These are phyloP conservation scores for Trichoderma sp. DNA, from an alignment of 2,329 filamentous ascomycete species.

Conservation along the genomic window DNA sequence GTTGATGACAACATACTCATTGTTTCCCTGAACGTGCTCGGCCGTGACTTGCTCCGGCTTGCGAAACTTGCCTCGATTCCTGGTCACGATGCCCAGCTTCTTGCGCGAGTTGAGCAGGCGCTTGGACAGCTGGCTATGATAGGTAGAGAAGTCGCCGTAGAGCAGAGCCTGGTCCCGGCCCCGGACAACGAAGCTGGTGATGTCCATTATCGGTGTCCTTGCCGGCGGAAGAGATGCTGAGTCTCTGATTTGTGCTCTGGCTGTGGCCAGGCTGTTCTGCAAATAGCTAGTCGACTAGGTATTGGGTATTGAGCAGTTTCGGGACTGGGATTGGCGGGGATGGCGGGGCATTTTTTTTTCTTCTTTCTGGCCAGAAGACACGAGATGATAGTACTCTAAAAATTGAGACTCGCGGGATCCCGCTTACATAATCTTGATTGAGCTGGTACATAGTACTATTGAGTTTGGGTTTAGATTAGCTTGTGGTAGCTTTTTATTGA, in stretches of 20 bases:
- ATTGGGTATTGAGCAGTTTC: background rate
- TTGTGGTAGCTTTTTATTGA: background rate
- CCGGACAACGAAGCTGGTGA: constrained; percentile 78
- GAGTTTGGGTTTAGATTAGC: background rate
- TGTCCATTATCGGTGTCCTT: constrained; percentile 62
- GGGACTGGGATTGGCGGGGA: constrained; percentile 11
- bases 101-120: constrained; percentile 79
- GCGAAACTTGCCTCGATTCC: constrained; percentile 81
- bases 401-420: background rate
- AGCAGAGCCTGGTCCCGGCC: constrained; percentile 80
- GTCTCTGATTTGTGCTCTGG: background rate
- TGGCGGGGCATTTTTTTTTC: background rate
- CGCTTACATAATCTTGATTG: background rate
- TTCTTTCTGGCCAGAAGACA: background rate
- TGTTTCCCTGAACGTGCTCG: constrained; percentile 69
- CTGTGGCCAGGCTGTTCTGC: constrained; percentile 14
- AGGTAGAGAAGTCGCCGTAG: constrained; percentile 83
- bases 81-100: constrained; percentile 79
- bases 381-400: background rate
- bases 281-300: background rate
- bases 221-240: background rate
- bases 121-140: constrained; percentile 74
- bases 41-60: constrained; percentile 68
- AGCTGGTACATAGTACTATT: background rate
- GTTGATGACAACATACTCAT: constrained; percentile 57